Evolutionary conservation across 495 filamentous ascomycete species (phyloP), one percentile per base, ranked within the genome.

Genomic region (Penicillium fimorum): DNA sequence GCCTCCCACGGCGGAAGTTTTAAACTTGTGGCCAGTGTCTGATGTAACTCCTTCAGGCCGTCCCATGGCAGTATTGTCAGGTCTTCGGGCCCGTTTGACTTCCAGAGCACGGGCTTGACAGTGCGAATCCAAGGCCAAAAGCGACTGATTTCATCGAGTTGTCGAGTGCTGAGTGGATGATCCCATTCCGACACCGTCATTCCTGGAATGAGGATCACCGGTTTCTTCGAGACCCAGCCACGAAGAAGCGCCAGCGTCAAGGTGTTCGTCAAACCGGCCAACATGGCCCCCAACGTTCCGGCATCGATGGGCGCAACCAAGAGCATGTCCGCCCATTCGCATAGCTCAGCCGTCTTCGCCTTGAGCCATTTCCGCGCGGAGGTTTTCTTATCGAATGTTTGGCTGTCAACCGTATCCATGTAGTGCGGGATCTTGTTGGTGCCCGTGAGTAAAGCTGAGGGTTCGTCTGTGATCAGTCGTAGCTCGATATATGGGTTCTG

Each of bases 101-200:
- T 78, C 88, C 87, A 93, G 30, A 93, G 72, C 11, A 91, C 79
- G 2, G 91, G 89, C 33, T 84, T 74, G 47, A 87, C 69, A 30
- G 90, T 84, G 49, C 83, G 76, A 50, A 94, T 82, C 88, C 90
- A 94, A 38, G 85, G 84, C 90, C 89, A 94, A 60, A 87, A 91
- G 49, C 83, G 79, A 42, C 83, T 77, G 41, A 94, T 84, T 65
- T 93, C 92, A 64, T 82, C 84, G 40, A 94, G 80, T 66, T 96
- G 91, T 62, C 88, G 85, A 70, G 84, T 86, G 20, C 86, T 93
- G 72, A 93, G 84, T 13, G 90, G 90, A 62, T 92, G 88, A 66
- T 91, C 84, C 91, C 91, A 96, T 83, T 89, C 87, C 53, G 85
- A 76, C 6, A 80, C 80, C 6, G 87, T 89, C 90, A 96, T 93